Percentiles rank a stretch among this genome's conserved stretches.
These are phyloP conservation scores for Aspergillus carlsbadensis DNA, from an alignment of 495 filamentous ascomycete species.

Conservation along the genomic window DNA sequence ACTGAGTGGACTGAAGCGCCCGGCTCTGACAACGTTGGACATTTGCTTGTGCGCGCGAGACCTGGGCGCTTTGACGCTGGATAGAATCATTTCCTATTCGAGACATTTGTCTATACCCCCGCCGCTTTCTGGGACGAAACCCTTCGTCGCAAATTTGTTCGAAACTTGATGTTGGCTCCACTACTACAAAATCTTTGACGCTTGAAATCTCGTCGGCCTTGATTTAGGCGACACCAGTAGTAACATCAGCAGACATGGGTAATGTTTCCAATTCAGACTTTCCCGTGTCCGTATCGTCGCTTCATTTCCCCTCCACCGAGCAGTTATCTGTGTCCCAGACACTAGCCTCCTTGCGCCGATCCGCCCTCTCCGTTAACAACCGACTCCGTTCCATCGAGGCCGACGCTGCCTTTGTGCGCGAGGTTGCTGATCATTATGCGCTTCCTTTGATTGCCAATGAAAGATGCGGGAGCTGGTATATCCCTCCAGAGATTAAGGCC, in stretches of 20 bases:
- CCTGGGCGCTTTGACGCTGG: conserved; percentile 6
- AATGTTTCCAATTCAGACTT: conserved; percentile 23
- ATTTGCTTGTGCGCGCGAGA: neutral
- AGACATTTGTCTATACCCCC: neutral
- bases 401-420: conserved; percentile 65
- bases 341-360: conserved; percentile 59
- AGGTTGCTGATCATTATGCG: conserved; percentile 48
- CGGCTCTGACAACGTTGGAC: conserved; percentile 2
- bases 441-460: conserved; percentile 93
- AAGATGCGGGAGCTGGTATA: conserved; percentile 95
- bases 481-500: conserved; percentile 61
- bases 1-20: neutral
- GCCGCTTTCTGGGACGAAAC: neutral
- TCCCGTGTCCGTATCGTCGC: conserved; percentile 38
- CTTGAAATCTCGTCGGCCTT: neutral
- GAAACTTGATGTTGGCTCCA: neutral
- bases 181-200: neutral
- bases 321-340: conserved; percentile 44
- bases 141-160: neutral
- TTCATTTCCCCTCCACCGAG: conserved; percentile 44
- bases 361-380: conserved; percentile 76
- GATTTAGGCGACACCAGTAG: neutral
- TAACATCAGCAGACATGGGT: conserved; percentile 18
- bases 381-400: conserved; percentile 70
- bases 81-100: conserved; percentile 1